phyloP scores from a whole-genome alignment of 306 rosid genomes.

The Vicia faba region DNA sequence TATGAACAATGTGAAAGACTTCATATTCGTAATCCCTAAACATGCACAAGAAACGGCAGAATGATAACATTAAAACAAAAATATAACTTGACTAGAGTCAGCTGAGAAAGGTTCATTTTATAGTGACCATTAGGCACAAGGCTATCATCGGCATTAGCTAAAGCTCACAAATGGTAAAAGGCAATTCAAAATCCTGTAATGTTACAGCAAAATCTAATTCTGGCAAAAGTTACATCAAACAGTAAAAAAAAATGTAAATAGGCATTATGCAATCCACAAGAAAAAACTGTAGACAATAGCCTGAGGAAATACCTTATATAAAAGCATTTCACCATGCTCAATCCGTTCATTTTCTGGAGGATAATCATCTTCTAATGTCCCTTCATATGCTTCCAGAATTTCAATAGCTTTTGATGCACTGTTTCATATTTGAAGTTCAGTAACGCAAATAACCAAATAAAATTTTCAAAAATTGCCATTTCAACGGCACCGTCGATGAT shows the following conservation, averaged over 20 bases:
- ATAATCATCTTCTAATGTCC: slow-evolving; percentile 91
- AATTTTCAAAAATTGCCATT: slow-evolving; percentile 8
- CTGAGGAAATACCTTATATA: slow-evolving; percentile 70
- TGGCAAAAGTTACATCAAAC: slow-evolving; percentile 20
- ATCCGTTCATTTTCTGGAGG: slow-evolving; percentile 91
- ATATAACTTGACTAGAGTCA: slow-evolving; percentile 13
- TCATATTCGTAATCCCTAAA: slow-evolving; percentile 8
- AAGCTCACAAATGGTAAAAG: slow-evolving; percentile 9
- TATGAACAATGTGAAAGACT: slow-evolving; percentile 24
- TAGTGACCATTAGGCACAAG: slow-evolving; percentile 12
- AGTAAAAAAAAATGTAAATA: slow-evolving; percentile 11
- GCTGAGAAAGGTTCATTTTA: slow-evolving; percentile 17
- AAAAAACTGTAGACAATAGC: slow-evolving; percentile 26
- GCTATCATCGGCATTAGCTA: slow-evolving; percentile 12
- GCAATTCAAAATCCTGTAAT: not conserved
- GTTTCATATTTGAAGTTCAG: slow-evolving; percentile 38
- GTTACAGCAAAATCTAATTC: slow-evolving; percentile 12
- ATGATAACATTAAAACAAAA: slow-evolving; percentile 17
- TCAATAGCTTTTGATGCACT: slow-evolving; percentile 89
- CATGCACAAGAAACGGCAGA: slow-evolving; percentile 17
- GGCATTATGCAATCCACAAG: slow-evolving; percentile 28
- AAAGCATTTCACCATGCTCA: slow-evolving; percentile 96
- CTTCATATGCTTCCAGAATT: slow-evolving; percentile 97
- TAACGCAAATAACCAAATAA: slow-evolving; percentile 4
- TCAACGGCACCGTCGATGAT: slow-evolving; percentile 19